Evolutionary conservation across 2,329 filamentous ascomycete genomes (phyloP).

Genomic region (Calonectria naviculata): DNA sequence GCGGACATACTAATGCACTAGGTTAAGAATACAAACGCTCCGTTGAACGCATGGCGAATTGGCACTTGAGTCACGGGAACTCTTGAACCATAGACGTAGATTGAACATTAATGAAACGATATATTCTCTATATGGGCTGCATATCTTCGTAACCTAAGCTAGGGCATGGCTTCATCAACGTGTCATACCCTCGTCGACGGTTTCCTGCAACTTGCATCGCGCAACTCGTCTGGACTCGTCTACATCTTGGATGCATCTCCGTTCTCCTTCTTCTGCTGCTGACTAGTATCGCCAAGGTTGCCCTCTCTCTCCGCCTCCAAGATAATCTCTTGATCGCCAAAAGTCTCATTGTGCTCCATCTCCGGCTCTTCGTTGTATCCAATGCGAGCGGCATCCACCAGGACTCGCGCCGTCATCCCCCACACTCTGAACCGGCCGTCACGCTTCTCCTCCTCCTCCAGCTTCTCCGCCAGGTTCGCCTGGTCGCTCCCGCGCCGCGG

Average conservation of each 20-base stretch:
- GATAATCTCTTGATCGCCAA: slow-evolving; percentile 66
- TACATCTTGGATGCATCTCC: slow-evolving; percentile 48
- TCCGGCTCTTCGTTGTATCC: slow-evolving; percentile 87
- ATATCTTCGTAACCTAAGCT: slow-evolving; percentile 5
- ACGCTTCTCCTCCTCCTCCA: slow-evolving; percentile 60
- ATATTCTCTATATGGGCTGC: slow-evolving; percentile 2
- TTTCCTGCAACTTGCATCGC: neutral
- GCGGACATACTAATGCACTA: neutral
- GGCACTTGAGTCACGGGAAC: neutral
- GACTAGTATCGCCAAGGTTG: slow-evolving; percentile 51
- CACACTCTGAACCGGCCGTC: slow-evolving; percentile 82
- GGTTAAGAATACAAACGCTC: neutral
- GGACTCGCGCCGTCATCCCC: slow-evolving; percentile 92
- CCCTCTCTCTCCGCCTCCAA: slow-evolving; percentile 57
- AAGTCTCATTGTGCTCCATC: slow-evolving; percentile 75
- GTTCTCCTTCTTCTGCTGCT: slow-evolving; percentile 42
- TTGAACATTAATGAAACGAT: neutral
- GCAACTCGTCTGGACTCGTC: neutral
- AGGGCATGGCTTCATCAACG: neutral
- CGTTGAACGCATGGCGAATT: neutral
- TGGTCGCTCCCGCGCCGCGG: slow-evolving; percentile 58
- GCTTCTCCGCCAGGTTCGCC: slow-evolving; percentile 53
- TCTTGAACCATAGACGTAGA: neutral
- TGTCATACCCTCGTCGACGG: neutral
- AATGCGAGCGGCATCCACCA: slow-evolving; percentile 87